These are phyloP conservation scores for Isoetes engelmannii DNA, from an alignment of 83 land plant species.

Conservation along the genomic window DNA sequence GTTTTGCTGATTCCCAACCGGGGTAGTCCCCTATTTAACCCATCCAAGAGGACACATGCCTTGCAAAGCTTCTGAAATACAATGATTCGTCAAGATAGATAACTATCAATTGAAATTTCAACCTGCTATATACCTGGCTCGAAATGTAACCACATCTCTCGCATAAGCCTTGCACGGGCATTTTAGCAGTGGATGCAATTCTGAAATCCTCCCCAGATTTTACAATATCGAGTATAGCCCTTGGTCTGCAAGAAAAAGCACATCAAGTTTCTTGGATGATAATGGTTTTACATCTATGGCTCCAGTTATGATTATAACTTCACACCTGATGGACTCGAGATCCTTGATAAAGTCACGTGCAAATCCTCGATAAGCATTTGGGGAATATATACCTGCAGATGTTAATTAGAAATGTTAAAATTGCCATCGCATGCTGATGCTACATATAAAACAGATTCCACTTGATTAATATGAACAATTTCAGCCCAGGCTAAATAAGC, in stretches of 20 bases:
- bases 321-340: slow-evolving; percentile 80
- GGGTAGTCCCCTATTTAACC: slow-evolving; percentile 81
- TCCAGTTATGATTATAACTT: neutral
- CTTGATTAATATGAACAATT: neutral
- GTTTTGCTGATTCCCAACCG: slow-evolving; percentile 69
- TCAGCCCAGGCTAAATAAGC: neutral
- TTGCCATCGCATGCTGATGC: too few relatives aligned
- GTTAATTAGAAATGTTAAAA: too few relatives aligned
- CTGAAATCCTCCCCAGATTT: slow-evolving; percentile 85
- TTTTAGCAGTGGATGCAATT: slow-evolving; percentile 65
- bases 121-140: slow-evolving; percentile 60
- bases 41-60: slow-evolving; percentile 91
- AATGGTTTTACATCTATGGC: neutral
- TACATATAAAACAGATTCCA: neutral
- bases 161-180: slow-evolving; percentile 97
- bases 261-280: neutral
- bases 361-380: slow-evolving; percentile 97
- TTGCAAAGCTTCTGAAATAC: slow-evolving; percentile 82
- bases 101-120: neutral
- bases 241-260: slow-evolving; percentile 47
- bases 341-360: slow-evolving; percentile 98
- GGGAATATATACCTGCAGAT: slow-evolving; percentile 90
- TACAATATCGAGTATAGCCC: slow-evolving; percentile 93
- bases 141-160: slow-evolving; percentile 94
- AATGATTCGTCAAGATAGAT: neutral